Percentiles rank a stretch among this genome's conserved stretches.
phyloP scores from a whole-genome alignment of 1,139 yeast genomes.

The Kodamaea anthophila region DNA sequence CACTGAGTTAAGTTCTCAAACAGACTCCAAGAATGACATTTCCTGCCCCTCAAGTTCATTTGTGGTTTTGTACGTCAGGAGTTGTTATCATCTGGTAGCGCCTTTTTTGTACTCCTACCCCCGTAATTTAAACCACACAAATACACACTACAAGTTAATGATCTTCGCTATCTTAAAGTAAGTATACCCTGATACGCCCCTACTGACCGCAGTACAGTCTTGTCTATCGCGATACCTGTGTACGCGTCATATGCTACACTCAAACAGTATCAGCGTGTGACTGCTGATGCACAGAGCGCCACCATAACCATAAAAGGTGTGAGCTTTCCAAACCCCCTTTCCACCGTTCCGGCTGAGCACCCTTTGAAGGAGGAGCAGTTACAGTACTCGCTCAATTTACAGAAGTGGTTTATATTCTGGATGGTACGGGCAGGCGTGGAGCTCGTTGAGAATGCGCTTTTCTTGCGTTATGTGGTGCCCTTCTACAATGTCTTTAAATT shows the following conservation, averaged over 20 bases:
- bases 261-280: constrained; percentile 27
- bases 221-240: constrained; percentile 47
- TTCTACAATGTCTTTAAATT: constrained; percentile 39
- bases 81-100: constrained; percentile 3
- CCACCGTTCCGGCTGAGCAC: constrained; percentile 10
- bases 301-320: constrained; percentile 31
- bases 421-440: constrained; percentile 35
- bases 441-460: constrained; percentile 26
- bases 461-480: constrained; percentile 38
- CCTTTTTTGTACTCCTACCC: constrained; percentile 4
- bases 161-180: constrained; percentile 11
- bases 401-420: constrained; percentile 61
- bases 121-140: constrained; percentile 2
- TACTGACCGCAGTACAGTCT: constrained; percentile 22
- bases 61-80: too few species aligned
- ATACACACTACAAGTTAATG: constrained; percentile 9
- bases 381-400: constrained; percentile 30
- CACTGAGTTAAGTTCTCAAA: too few species aligned
- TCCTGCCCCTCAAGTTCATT: too few species aligned
- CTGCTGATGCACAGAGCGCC: constrained; percentile 19
- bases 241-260: constrained; percentile 49
- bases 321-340: constrained; percentile 26
- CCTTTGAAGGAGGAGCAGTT: constrained; percentile 13
- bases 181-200: constrained; percentile 5
- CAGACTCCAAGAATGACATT: too few species aligned